These are phyloP conservation scores for Metarhizium sp. DNA, from an alignment of 2,329 filamentous ascomycete species.

Conservation along the genomic window DNA sequence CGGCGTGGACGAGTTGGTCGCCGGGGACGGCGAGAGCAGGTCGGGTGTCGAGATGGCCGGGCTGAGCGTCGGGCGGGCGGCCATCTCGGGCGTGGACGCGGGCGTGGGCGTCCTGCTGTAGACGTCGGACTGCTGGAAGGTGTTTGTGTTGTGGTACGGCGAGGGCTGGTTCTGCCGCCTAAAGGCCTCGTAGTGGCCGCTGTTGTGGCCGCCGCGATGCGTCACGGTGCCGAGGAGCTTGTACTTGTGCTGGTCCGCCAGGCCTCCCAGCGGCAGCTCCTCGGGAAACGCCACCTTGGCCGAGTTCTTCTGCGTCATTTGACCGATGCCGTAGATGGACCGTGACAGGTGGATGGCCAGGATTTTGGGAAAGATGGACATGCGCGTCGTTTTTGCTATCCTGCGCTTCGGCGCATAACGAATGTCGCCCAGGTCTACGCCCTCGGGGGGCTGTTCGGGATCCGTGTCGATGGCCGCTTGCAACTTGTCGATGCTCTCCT, in stretches of 20 bases:
- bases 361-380: constrained; percentile 80
- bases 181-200: constrained; percentile 95
- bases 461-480: constrained; percentile 64
- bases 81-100: constrained; percentile 37
- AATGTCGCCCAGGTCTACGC: constrained; percentile 64
- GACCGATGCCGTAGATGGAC: constrained; percentile 76
- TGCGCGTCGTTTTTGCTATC: constrained; percentile 81
- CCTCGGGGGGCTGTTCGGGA: constrained; percentile 67
- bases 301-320: constrained; percentile 79
- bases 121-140: constrained; percentile 65
- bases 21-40: constrained; percentile 30
- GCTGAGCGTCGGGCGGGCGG: constrained; percentile 27
- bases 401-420: constrained; percentile 68
- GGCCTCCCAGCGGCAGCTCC: constrained; percentile 68
- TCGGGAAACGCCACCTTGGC: constrained; percentile 93
- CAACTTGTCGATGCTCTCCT: constrained; percentile 55
- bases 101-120: constrained; percentile 57
- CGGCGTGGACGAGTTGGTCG: constrained; percentile 23
- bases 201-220: constrained; percentile 92
- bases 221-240: constrained; percentile 80
- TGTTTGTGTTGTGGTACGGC: constrained; percentile 74
- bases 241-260: constrained; percentile 71
- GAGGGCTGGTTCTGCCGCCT: constrained; percentile 70
- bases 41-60: constrained; percentile 39
- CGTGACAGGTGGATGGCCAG: constrained; percentile 87